Conservation (phyloP, 2,329 filamentous ascomycete species). For the Phaeophleospora eucalypticola region DNA sequence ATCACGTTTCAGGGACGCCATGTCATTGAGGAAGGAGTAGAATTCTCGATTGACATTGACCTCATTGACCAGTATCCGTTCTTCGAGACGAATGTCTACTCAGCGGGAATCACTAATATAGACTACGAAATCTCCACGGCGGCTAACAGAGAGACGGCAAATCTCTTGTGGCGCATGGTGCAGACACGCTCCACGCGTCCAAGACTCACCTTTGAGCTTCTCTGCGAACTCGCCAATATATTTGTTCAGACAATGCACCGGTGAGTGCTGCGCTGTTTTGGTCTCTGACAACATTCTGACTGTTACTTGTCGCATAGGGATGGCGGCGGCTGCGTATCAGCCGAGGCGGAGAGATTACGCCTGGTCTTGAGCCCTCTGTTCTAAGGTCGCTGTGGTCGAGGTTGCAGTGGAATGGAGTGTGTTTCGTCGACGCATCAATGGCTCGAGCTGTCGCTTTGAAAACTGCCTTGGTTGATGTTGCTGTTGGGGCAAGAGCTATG, state of each 20-base stretch:
- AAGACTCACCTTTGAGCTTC: conserved; percentile 4
- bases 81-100: conserved; percentile 5
- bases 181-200: conserved; percentile 1
- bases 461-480: too few species aligned
- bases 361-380: too few species aligned
- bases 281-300: too few species aligned
- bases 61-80: conserved; percentile 5
- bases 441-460: too few species aligned
- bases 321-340: too few species aligned
- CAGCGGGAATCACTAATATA: background rate
- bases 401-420: too few species aligned
- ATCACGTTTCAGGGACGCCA: conserved; percentile 14
- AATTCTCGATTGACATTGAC: conserved; percentile 14
- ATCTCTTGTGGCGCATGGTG: conserved; percentile 1
- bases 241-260: conserved; percentile 12
- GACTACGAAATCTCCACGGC: background rate
- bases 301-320: too few species aligned
- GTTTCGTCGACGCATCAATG: too few species aligned
- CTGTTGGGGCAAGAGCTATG: too few species aligned
- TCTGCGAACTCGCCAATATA: conserved; percentile 10
- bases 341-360: too few species aligned
- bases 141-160: conserved; percentile 4
- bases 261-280: too few species aligned
- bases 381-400: too few species aligned
- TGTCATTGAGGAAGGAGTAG: conserved; percentile 11